phyloP scores from a whole-genome alignment of 2,329 filamentous ascomycete species.

The Penicillium aurantiogriseum region DNA sequence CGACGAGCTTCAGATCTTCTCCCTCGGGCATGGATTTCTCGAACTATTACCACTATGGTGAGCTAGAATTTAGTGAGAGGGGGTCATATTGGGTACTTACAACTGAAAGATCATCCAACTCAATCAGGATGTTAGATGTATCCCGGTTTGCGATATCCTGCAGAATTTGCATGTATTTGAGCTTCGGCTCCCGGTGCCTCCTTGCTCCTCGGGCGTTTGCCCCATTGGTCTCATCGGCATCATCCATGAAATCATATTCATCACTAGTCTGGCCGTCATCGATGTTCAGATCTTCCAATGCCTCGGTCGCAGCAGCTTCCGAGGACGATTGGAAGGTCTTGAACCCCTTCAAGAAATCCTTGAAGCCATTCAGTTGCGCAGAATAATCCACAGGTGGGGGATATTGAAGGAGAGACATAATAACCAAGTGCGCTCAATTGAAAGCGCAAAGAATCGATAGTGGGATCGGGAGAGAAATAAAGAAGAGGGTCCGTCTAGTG shows the following conservation, averaged over 20 bases:
- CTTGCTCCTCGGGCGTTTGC: conserved; percentile 48
- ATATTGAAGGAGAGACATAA: conserved; percentile 83
- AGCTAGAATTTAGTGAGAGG: neutral
- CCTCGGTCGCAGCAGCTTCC: conserved; percentile 69
- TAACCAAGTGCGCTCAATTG: conserved; percentile 22
- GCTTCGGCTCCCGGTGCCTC: conserved; percentile 58
- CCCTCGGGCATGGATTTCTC: conserved; percentile 69
- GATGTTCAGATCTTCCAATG: conserved; percentile 79
- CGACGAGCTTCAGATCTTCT: conserved; percentile 66
- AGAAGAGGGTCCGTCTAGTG: conserved; percentile 13
- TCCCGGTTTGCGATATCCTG: conserved; percentile 83
- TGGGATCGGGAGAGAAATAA: conserved; percentile 16
- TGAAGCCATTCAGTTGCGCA: conserved; percentile 75
- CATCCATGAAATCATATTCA: conserved; percentile 91
- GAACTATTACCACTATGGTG: conserved; percentile 54
- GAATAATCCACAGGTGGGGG: conserved; percentile 81
- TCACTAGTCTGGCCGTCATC: conserved; percentile 84
- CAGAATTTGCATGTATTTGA: conserved; percentile 86
- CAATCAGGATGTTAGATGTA: conserved; percentile 74
- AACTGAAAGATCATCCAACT: conserved; percentile 79
- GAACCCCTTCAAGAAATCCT: conserved; percentile 84
- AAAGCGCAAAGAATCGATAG: conserved; percentile 22
- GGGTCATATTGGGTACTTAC: conserved; percentile 48
- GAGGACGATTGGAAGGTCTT: conserved; percentile 69
- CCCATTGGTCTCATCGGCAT: conserved; percentile 60